Base-by-base conservation (phyloP, 164 flowering plant species). In the Stephania yunnanensis region DNA sequence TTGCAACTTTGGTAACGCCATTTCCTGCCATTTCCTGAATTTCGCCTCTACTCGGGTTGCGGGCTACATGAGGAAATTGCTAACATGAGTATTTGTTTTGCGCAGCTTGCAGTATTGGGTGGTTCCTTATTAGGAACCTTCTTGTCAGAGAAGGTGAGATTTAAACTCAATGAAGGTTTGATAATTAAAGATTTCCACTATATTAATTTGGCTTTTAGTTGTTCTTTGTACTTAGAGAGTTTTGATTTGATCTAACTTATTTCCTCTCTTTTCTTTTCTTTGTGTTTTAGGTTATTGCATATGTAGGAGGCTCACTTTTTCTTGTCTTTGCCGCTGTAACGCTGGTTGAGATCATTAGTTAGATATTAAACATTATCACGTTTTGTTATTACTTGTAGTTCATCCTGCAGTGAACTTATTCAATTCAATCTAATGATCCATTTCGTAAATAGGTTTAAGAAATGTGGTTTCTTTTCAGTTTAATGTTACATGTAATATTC, bases 101-200 rank as follows among this genome's bases (percentile, higher is more conserved):
- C 83, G 84, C 91, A 93, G 99, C 81, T 95, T 80, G 99, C 98
- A 66, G 99, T 95, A n/a, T 70, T 93, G 68, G 99, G 99, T 46
- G 98, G 98, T 19, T 92, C 98, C 78, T 87, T 93, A 76, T 84
- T 95, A 29, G 99, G 99, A 13, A 85, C 92, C 80, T 89, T 91
- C 87, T 87, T 95, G 83, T 95, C 98, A 22, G 99, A 93, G 84
- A 93, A 91, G 95, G 97, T 90, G 73, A 83, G 80, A 66, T 70
- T 68, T 68, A 70, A 50, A 45, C 29, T 64, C 1, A 65, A 63
- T 7, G 7, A 65, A 36, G 42, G 42, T 36, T 36, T 36, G 42
- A 36, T 36, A 2, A 36, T 36, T 36, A 31, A 31, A 31, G 1
- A 31, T 31, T 31, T 31, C 1, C 36, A 31, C 1, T 31, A 36